phyloP scores from a whole-genome alignment of 352 stramenopile species.

The Globisporangium cystogenes region DNA sequence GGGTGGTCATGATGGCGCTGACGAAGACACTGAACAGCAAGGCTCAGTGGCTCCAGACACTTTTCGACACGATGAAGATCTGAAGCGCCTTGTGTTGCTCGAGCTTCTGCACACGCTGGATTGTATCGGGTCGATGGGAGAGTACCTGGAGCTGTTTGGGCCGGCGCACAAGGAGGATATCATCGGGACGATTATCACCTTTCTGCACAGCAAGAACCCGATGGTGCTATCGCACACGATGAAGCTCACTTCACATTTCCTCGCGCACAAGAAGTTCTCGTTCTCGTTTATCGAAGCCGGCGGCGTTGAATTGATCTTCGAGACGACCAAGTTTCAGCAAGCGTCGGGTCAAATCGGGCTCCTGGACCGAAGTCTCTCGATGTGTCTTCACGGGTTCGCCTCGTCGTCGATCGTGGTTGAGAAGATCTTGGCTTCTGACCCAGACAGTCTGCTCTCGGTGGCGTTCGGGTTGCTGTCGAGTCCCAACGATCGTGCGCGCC shows the following conservation, averaged over 20 bases:
- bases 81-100: slow-evolving; percentile 75
- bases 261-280: slow-evolving; percentile 82
- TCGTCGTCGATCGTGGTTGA: slow-evolving; percentile 78
- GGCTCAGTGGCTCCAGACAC: slow-evolving; percentile 19
- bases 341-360: slow-evolving; percentile 46
- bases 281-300: slow-evolving; percentile 73
- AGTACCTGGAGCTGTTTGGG: slow-evolving; percentile 82
- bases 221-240: slow-evolving; percentile 75
- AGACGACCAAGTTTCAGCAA: slow-evolving; percentile 51
- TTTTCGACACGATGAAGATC: slow-evolving; percentile 66
- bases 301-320: slow-evolving; percentile 68
- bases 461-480: slow-evolving; percentile 66
- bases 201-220: slow-evolving; percentile 80
- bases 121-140: slow-evolving; percentile 77
- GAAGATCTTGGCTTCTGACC: slow-evolving; percentile 49
- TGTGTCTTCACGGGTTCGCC: slow-evolving; percentile 82
- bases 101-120: slow-evolving; percentile 81
- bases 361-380: slow-evolving; percentile 72
- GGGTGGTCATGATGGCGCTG: neutral
- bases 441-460: slow-evolving; percentile 51
- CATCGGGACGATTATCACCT: slow-evolving; percentile 75
- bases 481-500: slow-evolving; percentile 69
- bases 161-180: slow-evolving; percentile 82
- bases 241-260: slow-evolving; percentile 82
- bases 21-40: neutral